Base-by-base conservation (phyloP, 148 eudicot species). In the Rheum nobile region DNA sequence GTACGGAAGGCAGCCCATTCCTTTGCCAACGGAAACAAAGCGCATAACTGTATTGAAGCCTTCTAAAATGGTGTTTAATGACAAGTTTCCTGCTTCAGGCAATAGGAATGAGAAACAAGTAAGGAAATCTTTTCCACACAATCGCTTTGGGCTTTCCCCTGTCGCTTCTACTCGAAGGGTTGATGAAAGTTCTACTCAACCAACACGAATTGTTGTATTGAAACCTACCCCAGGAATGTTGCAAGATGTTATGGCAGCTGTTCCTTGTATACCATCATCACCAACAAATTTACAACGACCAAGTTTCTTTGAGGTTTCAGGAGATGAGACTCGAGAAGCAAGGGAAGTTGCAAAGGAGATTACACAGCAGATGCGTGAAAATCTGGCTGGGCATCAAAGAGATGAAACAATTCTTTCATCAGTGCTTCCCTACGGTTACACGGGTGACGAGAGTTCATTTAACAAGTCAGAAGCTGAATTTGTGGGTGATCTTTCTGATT, bases 391-490 rank as follows among this genome's bases (percentile, higher is more conserved):
- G 71, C 90, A 85, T 78, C 83, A 84, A 41, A 84, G 91, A 77
- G 91, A 88, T 76, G 94, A 90, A 71, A 90, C 93, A 44, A 78
- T 87, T 68, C 81, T 82, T 72, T 91, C 97, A 79, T 91, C 98
- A 1, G 93, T 88, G n/a, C 84, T 85, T 75, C 88, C 97, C 50
- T 88, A 88, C 80, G 98, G 96, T 37, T 91, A 90, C 74, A 85
- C 83, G 67, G 97, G 94, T 63, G 97, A 95, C 80, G 97, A 90
- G 75, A 95, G 97, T 74, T 95, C 99, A 24, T 92, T 87, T 79
- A 81, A 86, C 61, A 92, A 87, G 82, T 87, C 97, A 28, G 97
- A 88, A 76, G 79, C 72, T 80, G 99, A 90, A 67, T 90, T 81
- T 84, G 73, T 41, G 29, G 67, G 74, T 21, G 83, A 88, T 79